Evolutionary conservation across 257 asterid species (phyloP), one percentile per base, ranked within the genome.

Genomic region (Solanum gandarillasii): DNA sequence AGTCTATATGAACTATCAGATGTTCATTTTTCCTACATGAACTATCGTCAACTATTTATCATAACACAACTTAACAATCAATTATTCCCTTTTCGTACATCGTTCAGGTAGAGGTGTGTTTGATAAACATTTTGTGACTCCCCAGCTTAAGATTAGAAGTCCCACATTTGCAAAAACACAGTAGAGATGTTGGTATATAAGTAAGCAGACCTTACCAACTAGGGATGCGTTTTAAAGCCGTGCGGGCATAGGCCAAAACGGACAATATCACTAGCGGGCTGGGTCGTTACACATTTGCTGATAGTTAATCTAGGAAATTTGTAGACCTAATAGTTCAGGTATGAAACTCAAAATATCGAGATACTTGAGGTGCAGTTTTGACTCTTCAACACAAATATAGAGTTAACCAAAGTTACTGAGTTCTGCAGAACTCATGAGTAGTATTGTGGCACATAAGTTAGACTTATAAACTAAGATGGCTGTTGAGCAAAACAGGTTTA

Each of bases 161-260:
- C 9, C 23, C 9, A 52, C 62, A 52, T 52, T 0, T 3, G 23
- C 62, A 52, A 6, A 52, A 6, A 52, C 23, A 52, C 1, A 52
- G 9, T 1, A 52, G 62, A 52, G 62, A 1, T 52, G n/a, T 52
- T 52, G 62, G 3, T 52, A 16, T 52, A 52, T 52, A 52, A 52
- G 62, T 52, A 52, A 16, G 62, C 4, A 16, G 62, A 52, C 62
- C 9, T 52, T 52, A 52, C 62, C n/a, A 52, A 6, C 62, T 52
- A 16, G 1, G 3, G 8, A 18, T 6, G 9, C 9, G 0, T 52
- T 52, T 16, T 52, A 52, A 52, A 6, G n/a, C 1, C 4, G 9
- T 52, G 62, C 1, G 4, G 9, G 9, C 62, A 3, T 18, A 52
- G 4, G 7, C 1, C 62, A 3, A 52, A 52, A 18, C 9, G 1